Evolutionary conservation across 768 basidiomycete genomes (phyloP).

Genomic region (Crassisporium funariophilum): DNA sequence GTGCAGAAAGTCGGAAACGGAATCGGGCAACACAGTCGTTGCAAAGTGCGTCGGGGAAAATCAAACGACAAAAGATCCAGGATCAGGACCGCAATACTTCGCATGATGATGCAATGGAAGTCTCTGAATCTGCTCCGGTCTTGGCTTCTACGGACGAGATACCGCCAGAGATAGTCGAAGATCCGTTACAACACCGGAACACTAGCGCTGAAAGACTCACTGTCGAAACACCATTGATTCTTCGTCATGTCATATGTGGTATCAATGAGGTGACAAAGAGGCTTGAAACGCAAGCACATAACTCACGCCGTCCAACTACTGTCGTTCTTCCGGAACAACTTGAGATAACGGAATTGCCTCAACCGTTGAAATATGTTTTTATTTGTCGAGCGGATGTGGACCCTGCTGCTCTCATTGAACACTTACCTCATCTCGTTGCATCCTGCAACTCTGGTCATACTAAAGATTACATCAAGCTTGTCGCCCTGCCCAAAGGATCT

Average conservation of each 20-base stretch:
- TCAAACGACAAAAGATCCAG: constrained; percentile 22
- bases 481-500: constrained; percentile 68
- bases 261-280: constrained; percentile 80
- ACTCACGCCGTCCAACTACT: constrained; percentile 29
- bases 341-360: constrained; percentile 8
- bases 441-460: constrained; percentile 61
- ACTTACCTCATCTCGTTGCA: constrained; percentile 77
- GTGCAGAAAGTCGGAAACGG: constrained; percentile 38
- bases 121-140: no score
- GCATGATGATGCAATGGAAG: constrained; percentile 1
- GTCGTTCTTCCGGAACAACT: constrained; percentile 11
- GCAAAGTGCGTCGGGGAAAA: constrained; percentile 7
- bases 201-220: not conserved
- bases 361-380: constrained; percentile 50
- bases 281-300: constrained; percentile 59
- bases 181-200: not conserved
- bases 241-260: constrained; percentile 59
- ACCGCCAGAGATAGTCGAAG: no score
- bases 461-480: constrained; percentile 48
- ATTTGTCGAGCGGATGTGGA: constrained; percentile 78
- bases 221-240: constrained; percentile 36
- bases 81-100: not conserved
- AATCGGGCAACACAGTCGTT: constrained; percentile 31
- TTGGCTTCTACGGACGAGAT: no score
- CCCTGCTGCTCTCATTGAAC: constrained; percentile 69